A percentile compares a stretch with the other conserved stretches of the same genome.
phyloP scores from a whole-genome alignment of 2,329 filamentous ascomycete genomes.

The Xylaria digitata region DNA sequence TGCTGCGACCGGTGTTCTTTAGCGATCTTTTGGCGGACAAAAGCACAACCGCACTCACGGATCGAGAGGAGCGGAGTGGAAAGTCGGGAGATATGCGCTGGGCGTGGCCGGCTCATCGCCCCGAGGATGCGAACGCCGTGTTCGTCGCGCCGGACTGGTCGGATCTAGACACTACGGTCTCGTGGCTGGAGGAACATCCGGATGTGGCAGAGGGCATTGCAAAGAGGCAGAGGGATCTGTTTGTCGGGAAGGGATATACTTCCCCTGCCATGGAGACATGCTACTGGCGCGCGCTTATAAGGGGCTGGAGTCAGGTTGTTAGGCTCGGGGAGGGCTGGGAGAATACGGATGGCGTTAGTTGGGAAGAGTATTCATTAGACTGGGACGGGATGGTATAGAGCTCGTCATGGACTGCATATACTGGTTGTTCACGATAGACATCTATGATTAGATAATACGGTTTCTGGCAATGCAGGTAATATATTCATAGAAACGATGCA shows the following conservation, averaged over 20 bases:
- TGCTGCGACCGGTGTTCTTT: constrained; percentile 25
- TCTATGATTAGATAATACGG: not conserved
- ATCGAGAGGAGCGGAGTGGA: too few relatives aligned
- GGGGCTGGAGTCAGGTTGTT: constrained; percentile 32
- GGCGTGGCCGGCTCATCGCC: constrained; percentile 23
- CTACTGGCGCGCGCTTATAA: constrained; percentile 32
- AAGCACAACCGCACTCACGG: too few relatives aligned
- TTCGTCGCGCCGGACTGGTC: constrained; percentile 35
- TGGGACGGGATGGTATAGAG: not conserved
- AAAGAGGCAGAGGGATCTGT: constrained; percentile 28
- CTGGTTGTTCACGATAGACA: too few relatives aligned
- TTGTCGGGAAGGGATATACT: constrained; percentile 26
- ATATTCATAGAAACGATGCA: not conserved
- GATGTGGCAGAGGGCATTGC: constrained; percentile 30
- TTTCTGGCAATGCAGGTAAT: too few relatives aligned
- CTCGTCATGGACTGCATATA: not conserved
- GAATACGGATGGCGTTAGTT: constrained; percentile 14
- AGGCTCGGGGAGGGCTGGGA: constrained; percentile 26
- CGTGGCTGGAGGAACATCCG: constrained; percentile 28
- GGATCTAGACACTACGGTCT: constrained; percentile 20
- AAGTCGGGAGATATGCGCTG: not conserved
- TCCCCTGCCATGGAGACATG: constrained; percentile 35
- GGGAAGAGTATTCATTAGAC: constrained; percentile 29
- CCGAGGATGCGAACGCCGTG: constrained; percentile 28
- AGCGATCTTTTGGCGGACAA: constrained; percentile 1